A percentile compares a stretch with the other conserved stretches of the same genome.
Conservation (phyloP, 2,329 filamentous ascomycete genomes). For the Tolypocladium endophyticum region DNA sequence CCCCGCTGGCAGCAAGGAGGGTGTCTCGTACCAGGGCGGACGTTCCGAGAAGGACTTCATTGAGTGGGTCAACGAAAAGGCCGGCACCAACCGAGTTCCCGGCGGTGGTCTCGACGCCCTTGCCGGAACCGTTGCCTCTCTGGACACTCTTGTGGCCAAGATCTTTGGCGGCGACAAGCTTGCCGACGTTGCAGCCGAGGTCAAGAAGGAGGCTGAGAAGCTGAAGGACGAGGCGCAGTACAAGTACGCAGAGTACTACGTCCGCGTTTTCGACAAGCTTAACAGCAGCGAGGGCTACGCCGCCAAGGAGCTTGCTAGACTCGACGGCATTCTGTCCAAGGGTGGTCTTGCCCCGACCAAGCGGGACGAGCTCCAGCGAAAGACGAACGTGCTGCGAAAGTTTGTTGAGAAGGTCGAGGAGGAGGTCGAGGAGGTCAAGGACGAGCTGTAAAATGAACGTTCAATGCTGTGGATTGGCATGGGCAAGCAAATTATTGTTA, state of each 20-base stretch:
- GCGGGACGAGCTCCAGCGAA: slow-evolving; percentile 75
- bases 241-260: slow-evolving; percentile 89
- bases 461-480: neutral
- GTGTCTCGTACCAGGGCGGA: slow-evolving; percentile 61
- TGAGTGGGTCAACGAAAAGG: slow-evolving; percentile 76
- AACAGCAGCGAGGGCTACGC: slow-evolving; percentile 67
- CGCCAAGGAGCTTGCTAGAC: slow-evolving; percentile 72
- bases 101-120: slow-evolving; percentile 70
- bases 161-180: slow-evolving; percentile 55
- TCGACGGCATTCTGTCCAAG: slow-evolving; percentile 75
- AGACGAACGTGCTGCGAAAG: slow-evolving; percentile 77
- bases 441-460: slow-evolving; percentile 23
- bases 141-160: slow-evolving; percentile 69
- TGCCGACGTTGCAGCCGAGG: slow-evolving; percentile 56
- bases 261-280: slow-evolving; percentile 82
- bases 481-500: neutral
- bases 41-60: slow-evolving; percentile 70
- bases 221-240: slow-evolving; percentile 52
- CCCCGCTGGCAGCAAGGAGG: slow-evolving; percentile 67
- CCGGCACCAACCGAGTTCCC: slow-evolving; percentile 71
- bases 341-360: slow-evolving; percentile 77
- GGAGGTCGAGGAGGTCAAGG: slow-evolving; percentile 27
- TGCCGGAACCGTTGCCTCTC: slow-evolving; percentile 71
- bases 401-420: slow-evolving; percentile 56
- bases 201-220: slow-evolving; percentile 57